Conservation (phyloP, 345 rosid species). For the Camelina laxa region DNA sequence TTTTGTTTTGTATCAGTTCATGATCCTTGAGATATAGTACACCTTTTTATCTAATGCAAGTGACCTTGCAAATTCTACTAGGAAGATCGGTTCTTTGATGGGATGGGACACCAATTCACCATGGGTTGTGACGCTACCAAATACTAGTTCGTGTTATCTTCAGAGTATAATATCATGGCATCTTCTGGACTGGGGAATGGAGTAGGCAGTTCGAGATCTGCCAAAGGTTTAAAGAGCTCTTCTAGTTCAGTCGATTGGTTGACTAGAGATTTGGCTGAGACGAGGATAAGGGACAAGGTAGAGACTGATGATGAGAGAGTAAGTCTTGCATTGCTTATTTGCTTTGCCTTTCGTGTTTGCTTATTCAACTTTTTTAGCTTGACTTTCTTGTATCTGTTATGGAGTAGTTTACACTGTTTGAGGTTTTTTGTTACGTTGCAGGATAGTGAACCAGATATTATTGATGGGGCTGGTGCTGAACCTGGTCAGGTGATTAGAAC, state of each 20-base stretch:
- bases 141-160: slow-evolving; percentile 48
- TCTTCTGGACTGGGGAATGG: slow-evolving; percentile 90
- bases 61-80: slow-evolving; percentile 46
- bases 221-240: slow-evolving; percentile 80
- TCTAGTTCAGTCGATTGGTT: slow-evolving; percentile 98
- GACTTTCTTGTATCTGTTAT: not conserved
- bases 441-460: slow-evolving; percentile 93
- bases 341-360: slow-evolving; percentile 14
- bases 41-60: slow-evolving; percentile 28
- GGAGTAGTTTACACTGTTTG: slow-evolving; percentile 15
- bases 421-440: slow-evolving; percentile 45
- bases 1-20: not conserved
- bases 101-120: slow-evolving; percentile 49
- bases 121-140: slow-evolving; percentile 44
- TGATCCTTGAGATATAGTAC: not conserved
- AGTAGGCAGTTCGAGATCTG: slow-evolving; percentile 93
- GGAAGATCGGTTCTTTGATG: slow-evolving; percentile 53
- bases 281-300: slow-evolving; percentile 83
- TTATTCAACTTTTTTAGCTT: slow-evolving; percentile 8
- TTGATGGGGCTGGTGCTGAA: slow-evolving; percentile 93
- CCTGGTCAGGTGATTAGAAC: slow-evolving; percentile 92
- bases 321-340: slow-evolving; percentile 44
- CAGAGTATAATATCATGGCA: slow-evolving; percentile 57
- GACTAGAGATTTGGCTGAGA: slow-evolving; percentile 92
- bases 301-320: slow-evolving; percentile 89